A percentile compares a stretch with the other conserved stretches of the same genome.
Conservation (phyloP, 148 eudicot species). For the Cornus florida region DNA sequence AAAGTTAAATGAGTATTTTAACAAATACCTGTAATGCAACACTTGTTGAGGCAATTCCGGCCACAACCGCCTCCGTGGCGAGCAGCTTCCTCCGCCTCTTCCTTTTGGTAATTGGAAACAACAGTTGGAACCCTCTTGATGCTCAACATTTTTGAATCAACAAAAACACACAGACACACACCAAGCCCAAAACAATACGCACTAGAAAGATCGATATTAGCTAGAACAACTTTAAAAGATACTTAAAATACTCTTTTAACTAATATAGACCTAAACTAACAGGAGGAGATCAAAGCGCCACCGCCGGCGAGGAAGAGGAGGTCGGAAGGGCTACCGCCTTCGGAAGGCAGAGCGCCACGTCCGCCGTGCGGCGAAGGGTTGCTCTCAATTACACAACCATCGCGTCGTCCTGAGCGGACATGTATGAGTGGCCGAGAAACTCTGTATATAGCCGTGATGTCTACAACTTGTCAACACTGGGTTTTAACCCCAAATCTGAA, state of each 20-base stretch:
- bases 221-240: background rate
- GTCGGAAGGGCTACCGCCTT: conserved; percentile 94
- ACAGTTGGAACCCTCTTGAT: conserved; percentile 94
- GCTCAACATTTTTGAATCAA: conserved; percentile 54
- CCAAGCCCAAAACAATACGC: background rate
- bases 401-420: conserved; percentile 43
- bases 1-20: background rate
- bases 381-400: conserved; percentile 46
- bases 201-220: background rate
- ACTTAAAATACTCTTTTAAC: background rate
- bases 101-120: conserved; percentile 94
- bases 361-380: conserved; percentile 84
- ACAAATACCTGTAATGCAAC: conserved; percentile 78
- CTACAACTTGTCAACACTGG: conserved; percentile 47
- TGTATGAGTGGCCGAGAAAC: conserved; percentile 34
- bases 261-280: conserved; percentile 7
- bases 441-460: conserved; percentile 77
- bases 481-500: conserved; percentile 38
- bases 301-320: conserved; percentile 96
- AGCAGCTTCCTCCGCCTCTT: conserved; percentile 59
- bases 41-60: conserved; percentile 77
- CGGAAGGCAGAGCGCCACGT: conserved; percentile 92
- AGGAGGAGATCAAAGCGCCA: conserved; percentile 23
- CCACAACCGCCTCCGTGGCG: conserved; percentile 67
- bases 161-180: background rate